Conservation (phyloP, 2,329 filamentous ascomycete species). For the Epichloe hybrida region DNA sequence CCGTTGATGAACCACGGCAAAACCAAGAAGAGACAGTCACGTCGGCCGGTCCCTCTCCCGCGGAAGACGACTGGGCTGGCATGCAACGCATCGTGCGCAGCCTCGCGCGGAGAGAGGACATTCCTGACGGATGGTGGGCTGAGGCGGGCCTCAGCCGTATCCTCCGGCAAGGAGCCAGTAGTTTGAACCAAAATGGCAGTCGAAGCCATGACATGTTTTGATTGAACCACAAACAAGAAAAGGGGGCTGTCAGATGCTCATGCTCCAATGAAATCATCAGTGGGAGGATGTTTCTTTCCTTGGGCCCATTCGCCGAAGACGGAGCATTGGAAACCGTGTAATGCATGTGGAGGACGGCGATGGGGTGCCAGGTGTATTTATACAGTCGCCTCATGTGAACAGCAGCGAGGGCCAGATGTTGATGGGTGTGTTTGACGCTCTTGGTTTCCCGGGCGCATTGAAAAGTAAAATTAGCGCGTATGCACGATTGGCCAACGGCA, state of each 20-base stretch:
- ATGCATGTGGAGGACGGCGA: no score
- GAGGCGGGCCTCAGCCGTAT: conserved; percentile 53
- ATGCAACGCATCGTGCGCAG: conserved; percentile 62
- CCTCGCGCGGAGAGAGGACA: conserved; percentile 56
- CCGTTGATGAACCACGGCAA: neutral
- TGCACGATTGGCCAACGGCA: neutral
- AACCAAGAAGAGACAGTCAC: neutral
- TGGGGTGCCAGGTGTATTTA: neutral
- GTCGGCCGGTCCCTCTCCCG: conserved; percentile 5
- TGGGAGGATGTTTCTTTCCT: neutral
- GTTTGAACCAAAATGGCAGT: neutral
- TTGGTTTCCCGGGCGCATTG: neutral
- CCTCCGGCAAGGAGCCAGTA: conserved; percentile 21
- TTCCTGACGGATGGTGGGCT: conserved; percentile 75
- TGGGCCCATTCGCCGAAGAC: neutral
- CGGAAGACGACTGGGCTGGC: conserved; percentile 35
- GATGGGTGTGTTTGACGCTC: neutral
- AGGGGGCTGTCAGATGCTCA: no score
- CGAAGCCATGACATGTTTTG: neutral
- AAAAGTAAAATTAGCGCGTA: neutral
- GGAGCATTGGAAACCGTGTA: neutral
- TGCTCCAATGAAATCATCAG: neutral
- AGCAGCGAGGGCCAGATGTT: neutral
- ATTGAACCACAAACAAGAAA: neutral
- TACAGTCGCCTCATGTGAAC: neutral